Evolutionary conservation across 306 rosid genomes (phyloP).

Genomic region (Rosa persica): DNA sequence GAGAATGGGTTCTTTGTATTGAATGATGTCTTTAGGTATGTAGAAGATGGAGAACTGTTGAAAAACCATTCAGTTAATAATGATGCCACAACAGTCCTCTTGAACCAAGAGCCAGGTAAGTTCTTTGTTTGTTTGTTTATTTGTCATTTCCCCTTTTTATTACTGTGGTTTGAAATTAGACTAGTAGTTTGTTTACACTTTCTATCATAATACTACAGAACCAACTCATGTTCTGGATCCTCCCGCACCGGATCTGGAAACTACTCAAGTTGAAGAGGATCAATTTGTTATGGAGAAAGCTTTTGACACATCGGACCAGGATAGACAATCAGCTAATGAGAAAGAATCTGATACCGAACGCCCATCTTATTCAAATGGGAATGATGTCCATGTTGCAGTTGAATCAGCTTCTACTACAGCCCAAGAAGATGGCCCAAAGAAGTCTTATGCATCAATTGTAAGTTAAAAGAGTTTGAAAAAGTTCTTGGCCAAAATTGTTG

Average conservation of each 20-base stretch:
- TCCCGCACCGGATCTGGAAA: constrained; percentile 41
- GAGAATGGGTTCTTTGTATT: constrained; percentile 71
- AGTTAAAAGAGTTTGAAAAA: constrained; percentile 28
- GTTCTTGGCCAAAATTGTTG: constrained; percentile 18
- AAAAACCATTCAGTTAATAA: constrained; percentile 36
- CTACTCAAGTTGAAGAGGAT: constrained; percentile 35
- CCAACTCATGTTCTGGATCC: constrained; percentile 44
- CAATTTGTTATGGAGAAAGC: constrained; percentile 38
- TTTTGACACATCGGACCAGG: constrained; percentile 41
- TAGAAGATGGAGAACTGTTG: constrained; percentile 51
- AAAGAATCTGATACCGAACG: constrained; percentile 39
- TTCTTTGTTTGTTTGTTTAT: background rate
- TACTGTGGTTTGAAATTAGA: constrained; percentile 11
- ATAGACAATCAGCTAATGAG: constrained; percentile 36
- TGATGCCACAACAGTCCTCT: constrained; percentile 28
- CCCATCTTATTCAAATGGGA: constrained; percentile 47
- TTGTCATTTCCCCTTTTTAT: background rate
- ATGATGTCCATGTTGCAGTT: constrained; percentile 40
- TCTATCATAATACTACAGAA: constrained; percentile 36
- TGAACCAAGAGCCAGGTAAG: constrained; percentile 54
- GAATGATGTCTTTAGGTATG: constrained; percentile 73
- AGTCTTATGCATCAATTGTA: constrained; percentile 80
- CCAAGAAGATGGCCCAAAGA: constrained; percentile 59
- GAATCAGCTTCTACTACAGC: constrained; percentile 38
- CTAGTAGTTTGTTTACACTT: constrained; percentile 18